Conservation (phyloP, 805 yeast genomes). For the Schwanniomyces yamadae region DNA sequence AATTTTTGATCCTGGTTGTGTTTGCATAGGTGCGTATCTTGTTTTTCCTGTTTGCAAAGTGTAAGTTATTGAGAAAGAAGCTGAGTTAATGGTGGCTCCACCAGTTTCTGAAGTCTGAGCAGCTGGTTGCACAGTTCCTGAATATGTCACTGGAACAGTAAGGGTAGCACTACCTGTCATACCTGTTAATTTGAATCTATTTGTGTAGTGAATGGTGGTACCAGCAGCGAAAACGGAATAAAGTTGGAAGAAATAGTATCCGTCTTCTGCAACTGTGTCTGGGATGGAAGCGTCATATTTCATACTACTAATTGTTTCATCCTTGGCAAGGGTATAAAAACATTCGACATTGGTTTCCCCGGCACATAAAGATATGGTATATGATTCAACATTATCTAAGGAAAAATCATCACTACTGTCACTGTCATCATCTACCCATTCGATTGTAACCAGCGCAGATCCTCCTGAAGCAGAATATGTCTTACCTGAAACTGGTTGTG, state of each 20-base stretch:
- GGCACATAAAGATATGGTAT: slow-evolving; percentile 61
- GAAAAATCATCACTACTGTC: slow-evolving; percentile 43
- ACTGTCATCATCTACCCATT: slow-evolving; percentile 59
- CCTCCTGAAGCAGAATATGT: slow-evolving; percentile 41
- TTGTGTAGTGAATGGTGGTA: slow-evolving; percentile 63
- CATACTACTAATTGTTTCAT: slow-evolving; percentile 5
- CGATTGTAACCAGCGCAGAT: slow-evolving; percentile 26
- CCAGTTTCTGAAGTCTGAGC: slow-evolving; percentile 37
- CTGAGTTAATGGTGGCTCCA: slow-evolving; percentile 26
- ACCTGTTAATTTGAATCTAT: slow-evolving; percentile 61
- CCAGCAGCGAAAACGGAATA: slow-evolving; percentile 42
- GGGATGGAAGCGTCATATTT: slow-evolving; percentile 45
- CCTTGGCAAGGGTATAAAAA: slow-evolving; percentile 12
- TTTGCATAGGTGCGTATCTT: slow-evolving; percentile 90
- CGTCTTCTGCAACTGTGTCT: slow-evolving; percentile 52
- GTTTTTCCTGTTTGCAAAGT: slow-evolving; percentile 74
- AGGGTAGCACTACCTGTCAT: slow-evolving; percentile 70
- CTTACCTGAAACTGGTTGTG: slow-evolving; percentile 41
- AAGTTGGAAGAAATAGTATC: slow-evolving; percentile 73
- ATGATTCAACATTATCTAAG: slow-evolving; percentile 41
- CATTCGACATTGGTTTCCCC: slow-evolving; percentile 53
- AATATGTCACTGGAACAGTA: slow-evolving; percentile 21
- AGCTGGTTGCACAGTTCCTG: slow-evolving; percentile 42
- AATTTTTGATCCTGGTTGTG: slow-evolving; percentile 73
- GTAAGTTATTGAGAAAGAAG: slow-evolving; percentile 65